These are phyloP conservation scores for Lobosporangium transversale DNA, from an alignment of 192 early-diverging fungal genomes.

Conservation along the genomic window DNA sequence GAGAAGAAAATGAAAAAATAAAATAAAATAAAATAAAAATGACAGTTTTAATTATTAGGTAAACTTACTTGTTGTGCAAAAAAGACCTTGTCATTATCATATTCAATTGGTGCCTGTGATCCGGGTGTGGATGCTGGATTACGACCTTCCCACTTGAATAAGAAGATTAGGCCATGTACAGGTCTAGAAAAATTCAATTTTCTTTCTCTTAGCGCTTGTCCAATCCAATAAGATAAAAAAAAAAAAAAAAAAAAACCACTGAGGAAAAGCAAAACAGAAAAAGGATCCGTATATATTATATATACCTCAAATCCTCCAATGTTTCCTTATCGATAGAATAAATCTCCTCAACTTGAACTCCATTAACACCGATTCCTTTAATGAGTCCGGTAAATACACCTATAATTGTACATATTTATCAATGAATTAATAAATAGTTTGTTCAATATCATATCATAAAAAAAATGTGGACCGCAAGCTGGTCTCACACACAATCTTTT, in stretches of 20 bases:
- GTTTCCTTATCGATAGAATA: constrained; percentile 75
- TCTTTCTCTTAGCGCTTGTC: too few species aligned
- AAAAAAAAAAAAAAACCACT: too few species aligned
- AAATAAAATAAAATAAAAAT: too few species aligned
- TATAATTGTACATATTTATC: too few species aligned
- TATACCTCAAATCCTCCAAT: constrained; percentile 70
- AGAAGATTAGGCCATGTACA: constrained; percentile 83
- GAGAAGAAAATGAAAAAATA: too few species aligned
- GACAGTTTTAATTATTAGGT: too few species aligned
- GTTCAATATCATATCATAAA: background rate
- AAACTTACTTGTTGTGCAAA: constrained; percentile 71
- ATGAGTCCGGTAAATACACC: constrained; percentile 88
- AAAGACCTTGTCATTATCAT: constrained; percentile 64
- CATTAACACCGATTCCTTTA: constrained; percentile 72
- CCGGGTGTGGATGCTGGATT: constrained; percentile 33
- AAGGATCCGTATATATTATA: background rate
- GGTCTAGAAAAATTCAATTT: too few species aligned
- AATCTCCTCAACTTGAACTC: constrained; percentile 83
- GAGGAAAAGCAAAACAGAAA: too few species aligned
- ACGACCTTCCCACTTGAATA: constrained; percentile 80
- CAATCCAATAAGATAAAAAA: background rate
- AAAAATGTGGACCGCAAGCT: background rate
- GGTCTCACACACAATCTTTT: background rate
- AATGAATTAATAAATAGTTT: background rate
- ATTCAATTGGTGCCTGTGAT: constrained; percentile 38